Evolutionary conservation across 257 asterid genomes (phyloP).

Genomic region (Solanum boliviense): DNA sequence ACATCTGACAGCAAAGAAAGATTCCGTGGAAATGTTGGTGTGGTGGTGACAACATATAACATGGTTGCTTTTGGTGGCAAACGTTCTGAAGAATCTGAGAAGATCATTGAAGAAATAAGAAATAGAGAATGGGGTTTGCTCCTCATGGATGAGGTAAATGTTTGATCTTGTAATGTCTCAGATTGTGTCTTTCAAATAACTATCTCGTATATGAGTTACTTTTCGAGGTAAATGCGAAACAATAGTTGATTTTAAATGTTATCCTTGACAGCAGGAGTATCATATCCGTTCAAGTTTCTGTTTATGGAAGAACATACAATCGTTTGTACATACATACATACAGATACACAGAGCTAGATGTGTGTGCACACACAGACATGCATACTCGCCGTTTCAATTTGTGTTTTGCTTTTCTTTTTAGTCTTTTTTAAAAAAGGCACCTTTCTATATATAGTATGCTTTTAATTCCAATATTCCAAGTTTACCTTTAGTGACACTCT

Average conservation of each 20-base stretch:
- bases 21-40: slow-evolving; percentile 96
- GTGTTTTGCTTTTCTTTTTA: background rate
- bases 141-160: slow-evolving; percentile 89
- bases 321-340: background rate
- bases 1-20: slow-evolving; percentile 99
- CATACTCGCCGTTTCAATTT: background rate
- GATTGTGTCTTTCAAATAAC: background rate
- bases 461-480: background rate
- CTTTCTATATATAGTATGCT: background rate
- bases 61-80: slow-evolving; percentile 99
- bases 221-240: background rate
- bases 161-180: background rate
- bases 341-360: background rate
- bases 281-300: background rate
- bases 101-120: slow-evolving; percentile 94
- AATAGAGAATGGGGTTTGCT: slow-evolving; percentile 98
- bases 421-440: background rate
- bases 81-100: slow-evolving; percentile 99
- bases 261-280: background rate
- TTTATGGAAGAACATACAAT: background rate
- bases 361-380: background rate
- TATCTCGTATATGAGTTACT: background rate
- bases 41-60: slow-evolving; percentile 94
- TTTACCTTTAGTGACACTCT: background rate
- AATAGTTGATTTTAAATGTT: background rate